These are phyloP conservation scores for Suillus bovinus DNA, from an alignment of 768 basidiomycete genomes.

Conservation along the genomic window DNA sequence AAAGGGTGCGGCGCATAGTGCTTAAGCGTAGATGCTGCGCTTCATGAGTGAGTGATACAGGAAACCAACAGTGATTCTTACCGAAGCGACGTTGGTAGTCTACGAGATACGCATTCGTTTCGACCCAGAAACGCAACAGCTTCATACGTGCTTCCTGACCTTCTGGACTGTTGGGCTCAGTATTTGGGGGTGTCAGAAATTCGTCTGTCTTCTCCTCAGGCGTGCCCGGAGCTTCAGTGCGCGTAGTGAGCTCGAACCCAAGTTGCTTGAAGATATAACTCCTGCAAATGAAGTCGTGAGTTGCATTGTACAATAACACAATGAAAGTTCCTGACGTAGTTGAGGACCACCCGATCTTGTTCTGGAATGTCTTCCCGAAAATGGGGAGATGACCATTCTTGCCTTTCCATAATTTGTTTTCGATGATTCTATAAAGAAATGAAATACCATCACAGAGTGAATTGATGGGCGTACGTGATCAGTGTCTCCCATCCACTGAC, in stretches of 20 bases:
- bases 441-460: neutral
- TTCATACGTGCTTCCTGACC: constrained; percentile 57
- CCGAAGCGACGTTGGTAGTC: constrained; percentile 54
- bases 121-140: constrained; percentile 80
- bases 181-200: constrained; percentile 55
- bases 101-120: constrained; percentile 64
- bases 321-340: constrained; percentile 48
- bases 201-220: constrained; percentile 28
- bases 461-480: constrained; percentile 49
- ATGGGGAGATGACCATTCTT: constrained; percentile 61
- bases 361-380: constrained; percentile 52
- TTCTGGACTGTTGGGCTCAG: constrained; percentile 44
- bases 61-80: constrained; percentile 26
- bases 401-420: constrained; percentile 75
- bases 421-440: constrained; percentile 54
- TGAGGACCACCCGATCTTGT: constrained; percentile 66
- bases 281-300: constrained; percentile 28
- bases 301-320: constrained; percentile 4
- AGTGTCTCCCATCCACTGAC: constrained; percentile 65
- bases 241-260: constrained; percentile 35
- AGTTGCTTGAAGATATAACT: constrained; percentile 41
- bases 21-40: constrained; percentile 47
- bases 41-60: constrained; percentile 14
- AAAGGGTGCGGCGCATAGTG: constrained; percentile 41
- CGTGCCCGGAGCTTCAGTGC: constrained; percentile 20